Base-by-base conservation (phyloP, 2,329 filamentous ascomycete genomes). In the Fusarium subtropicale region DNA sequence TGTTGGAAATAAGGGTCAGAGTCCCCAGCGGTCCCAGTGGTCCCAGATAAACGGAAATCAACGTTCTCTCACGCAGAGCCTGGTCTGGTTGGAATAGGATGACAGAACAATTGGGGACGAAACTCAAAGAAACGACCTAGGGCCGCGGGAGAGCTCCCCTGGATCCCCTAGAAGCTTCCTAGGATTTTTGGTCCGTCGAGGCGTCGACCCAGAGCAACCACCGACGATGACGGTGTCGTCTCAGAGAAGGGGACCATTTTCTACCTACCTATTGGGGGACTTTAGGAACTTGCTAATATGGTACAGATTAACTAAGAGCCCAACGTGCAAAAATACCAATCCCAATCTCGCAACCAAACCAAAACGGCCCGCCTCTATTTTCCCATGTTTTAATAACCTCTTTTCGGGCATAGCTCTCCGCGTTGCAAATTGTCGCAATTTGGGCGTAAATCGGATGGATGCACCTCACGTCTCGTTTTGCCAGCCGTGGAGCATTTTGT, bases 341-440 rank as follows among this genome's bases (percentile, higher is more conserved):
- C 44, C 60, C 67, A 70, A 71, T 70, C 67, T 70, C 63, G 47
- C 52, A 41, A 64, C 63, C 52, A 54, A 50, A 50, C 51, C 61
- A 46, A 45, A 47, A 45, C 39, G 51, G 53, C 62, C 52, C 51
- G 41, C 46, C 61, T 60, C 51, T 48, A 48, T 67, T 60, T 64
- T 60, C 46, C 59, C 28, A 41, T 57, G 66, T 67, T 70, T 57
- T 53, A 44, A 52, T 45, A 42, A 38, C 39, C 56, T 64, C 57
- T 56, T 64, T 71, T 70, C 39, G 53, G 63, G 63, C 50, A 56
- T 68, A 55, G 53, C 45, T 64, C 56, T 66, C 62, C 54, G 53
- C 41, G 30, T 33, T 60, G 42, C 36, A 70, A 71, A 68, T 70
- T 70, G 60, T 68, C 52, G 62, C 38, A 70, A 70, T 70, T 68